Evolutionary conservation across 352 stramenopile species (phyloP), one percentile per base, ranked within the genome.

Genomic region (Globisporangium recalcitrans): DNA sequence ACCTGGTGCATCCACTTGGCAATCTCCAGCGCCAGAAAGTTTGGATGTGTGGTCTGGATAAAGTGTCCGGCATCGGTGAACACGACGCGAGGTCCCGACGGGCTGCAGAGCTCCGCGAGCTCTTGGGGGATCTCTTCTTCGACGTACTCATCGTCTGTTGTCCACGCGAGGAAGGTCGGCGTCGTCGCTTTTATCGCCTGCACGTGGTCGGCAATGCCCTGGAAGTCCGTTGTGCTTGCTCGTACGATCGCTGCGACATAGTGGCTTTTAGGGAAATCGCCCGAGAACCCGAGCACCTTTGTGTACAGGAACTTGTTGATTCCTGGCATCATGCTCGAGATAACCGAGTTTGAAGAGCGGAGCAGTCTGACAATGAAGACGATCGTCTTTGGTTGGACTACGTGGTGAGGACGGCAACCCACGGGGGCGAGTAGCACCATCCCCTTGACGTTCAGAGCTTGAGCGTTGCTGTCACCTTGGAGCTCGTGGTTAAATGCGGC

Each of bases 61-160:
- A 86, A 86, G 64, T 86, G 78, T 0, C 72, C 78, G 6, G 76
- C 77, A 5, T 54, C 65, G n/a, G 47, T 40, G 60, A 84, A 86
- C 24, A 60, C 70, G 24, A 86, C 53, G n/a, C 72, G 70, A 4
- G 73, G 71, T n/a, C 74, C 72, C 55, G 22, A 24, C 19, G 61
- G 40, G 59, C 72, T 60, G 22, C 76, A 78, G 1, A 70, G 10
- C 36, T 32, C 10, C 3, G 64, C 67, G 0, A 88, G 65, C 47
- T 88, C 72, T 32, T 51, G 24, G 0, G 71, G 67, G 29, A 85
- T 71, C 29, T 71, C 71, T 13, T 65, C 32, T 62, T 86, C 71
- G 60, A 88, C 78, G 61, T 78, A 74, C 49, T 75, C 67, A 42
- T 88, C 77, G 31, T 71, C 77, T 19, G 63, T 44, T 0, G 78